Conservation (phyloP, 805 yeast genomes). For the Peterozyma xylosa region DNA sequence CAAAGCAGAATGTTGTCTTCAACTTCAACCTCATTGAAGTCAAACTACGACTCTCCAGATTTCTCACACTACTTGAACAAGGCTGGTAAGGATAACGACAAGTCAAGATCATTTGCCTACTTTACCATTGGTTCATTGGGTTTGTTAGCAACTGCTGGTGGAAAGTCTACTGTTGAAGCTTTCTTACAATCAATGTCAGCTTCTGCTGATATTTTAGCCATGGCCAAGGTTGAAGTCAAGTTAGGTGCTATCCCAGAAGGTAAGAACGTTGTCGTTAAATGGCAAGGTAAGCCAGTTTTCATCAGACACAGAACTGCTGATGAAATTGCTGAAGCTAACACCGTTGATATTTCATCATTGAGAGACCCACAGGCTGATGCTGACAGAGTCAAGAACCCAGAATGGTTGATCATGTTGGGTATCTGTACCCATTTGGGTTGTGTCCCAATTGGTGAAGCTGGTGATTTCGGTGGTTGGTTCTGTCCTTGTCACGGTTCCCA, state of each 20-base stretch:
- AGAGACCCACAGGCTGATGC: constrained; percentile 94
- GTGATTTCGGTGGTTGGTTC: constrained; percentile 99
- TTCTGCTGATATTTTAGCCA: constrained; percentile 96
- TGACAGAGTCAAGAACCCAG: constrained; percentile 93
- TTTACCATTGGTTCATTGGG: constrained; percentile 98
- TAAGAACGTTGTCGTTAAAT: constrained; percentile 95
- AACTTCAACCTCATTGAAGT: constrained; percentile 45
- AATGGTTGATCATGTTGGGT: constrained; percentile 99
- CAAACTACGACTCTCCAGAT: constrained; percentile 88
- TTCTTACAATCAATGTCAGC: constrained; percentile 94
- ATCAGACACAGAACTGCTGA: constrained; percentile 95
- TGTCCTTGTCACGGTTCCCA: constrained; percentile 99
- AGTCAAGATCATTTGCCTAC: constrained; percentile 82
- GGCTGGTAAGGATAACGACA: constrained; percentile 56
- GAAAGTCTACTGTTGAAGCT: constrained; percentile 91
- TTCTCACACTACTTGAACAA: constrained; percentile 73
- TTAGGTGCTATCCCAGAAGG: constrained; percentile 92
- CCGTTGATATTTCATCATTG: constrained; percentile 64
- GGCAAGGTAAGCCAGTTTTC: constrained; percentile 99
- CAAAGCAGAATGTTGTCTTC: constrained; percentile 44
- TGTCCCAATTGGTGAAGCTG: constrained; percentile 99
- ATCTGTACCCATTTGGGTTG: constrained; percentile 99
- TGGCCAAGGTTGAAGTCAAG: constrained; percentile 99
- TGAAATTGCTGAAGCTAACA: constrained; percentile 93
- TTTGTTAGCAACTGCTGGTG: constrained; percentile 84